Base-by-base conservation (phyloP, 2,329 filamentous ascomycete species). In the Neofusicoccum laricinum region DNA sequence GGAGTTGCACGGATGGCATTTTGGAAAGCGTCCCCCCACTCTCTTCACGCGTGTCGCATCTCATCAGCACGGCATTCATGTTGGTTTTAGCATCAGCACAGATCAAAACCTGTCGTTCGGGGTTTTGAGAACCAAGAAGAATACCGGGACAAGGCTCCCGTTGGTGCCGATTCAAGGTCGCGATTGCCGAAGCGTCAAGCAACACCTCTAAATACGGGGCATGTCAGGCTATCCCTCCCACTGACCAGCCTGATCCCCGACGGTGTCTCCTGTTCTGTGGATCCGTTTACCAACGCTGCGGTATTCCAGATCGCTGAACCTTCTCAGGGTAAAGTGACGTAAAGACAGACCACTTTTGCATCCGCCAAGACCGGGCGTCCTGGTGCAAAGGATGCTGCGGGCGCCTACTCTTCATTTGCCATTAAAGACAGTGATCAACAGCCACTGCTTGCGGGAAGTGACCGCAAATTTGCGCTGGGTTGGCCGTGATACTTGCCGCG, bases 111-210 rank as follows among this genome's bases (percentile, higher is more conserved):
- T 36, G 53, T 45, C 25, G 15, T 10, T 38, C 34, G 25, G 25
- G 30, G 25, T 19, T 46, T 36, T 36, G 51, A 7, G 7, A 30
- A 30, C 25, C 25, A 7, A 30, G 36, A 36, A 30, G 36, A 36
- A 30, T 38, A 36, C 32, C 12, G 49, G 19, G 6, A 51, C 32
- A 36, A 36, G 49, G n/a, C 30, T 36, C 32, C 10, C 15, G 32
- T 17, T 19, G 32, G 15, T n/a, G 49, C n/a, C 12, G 30, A 19
- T 11, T 4, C 7, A 32, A 10, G 32, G 49, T 58, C 12, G 25
- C n/a, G 40, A 58, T 45, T 45, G 40, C 53, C 51, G 51, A 57
- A 57, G 38, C 19, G 50, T 34, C 19, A 55, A 55, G 34, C 50
- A 40, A 43, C 19, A 40, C 25, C 25, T 40, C 15, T 21, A 43